These are phyloP conservation scores for Pseudogymnoascus pannorum DNA, from an alignment of 2,329 filamentous ascomycete species.

Conservation along the genomic window DNA sequence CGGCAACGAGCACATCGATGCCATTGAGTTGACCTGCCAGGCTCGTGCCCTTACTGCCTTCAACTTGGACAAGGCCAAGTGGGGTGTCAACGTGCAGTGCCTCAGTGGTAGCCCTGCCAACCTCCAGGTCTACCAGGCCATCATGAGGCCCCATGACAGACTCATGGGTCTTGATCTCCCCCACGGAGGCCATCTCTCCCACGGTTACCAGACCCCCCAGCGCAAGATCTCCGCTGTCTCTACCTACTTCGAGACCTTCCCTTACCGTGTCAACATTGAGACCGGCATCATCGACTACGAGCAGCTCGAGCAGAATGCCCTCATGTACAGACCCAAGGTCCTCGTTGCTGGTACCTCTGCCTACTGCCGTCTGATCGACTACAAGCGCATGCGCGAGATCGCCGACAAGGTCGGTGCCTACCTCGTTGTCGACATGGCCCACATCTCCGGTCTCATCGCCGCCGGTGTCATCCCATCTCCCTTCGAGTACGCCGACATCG, in stretches of 20 bases:
- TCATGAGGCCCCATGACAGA: slow-evolving; percentile 91
- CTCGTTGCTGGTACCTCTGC: slow-evolving; percentile 95
- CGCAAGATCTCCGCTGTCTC: slow-evolving; percentile 98
- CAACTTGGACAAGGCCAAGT: slow-evolving; percentile 76
- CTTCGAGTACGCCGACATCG: slow-evolving; percentile 87
- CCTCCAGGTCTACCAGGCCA: slow-evolving; percentile 94
- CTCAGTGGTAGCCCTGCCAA: slow-evolving; percentile 91
- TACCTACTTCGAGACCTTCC: slow-evolving; percentile 98
- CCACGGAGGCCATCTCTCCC: slow-evolving; percentile 90
- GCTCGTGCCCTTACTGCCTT: slow-evolving; percentile 87
- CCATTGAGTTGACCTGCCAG: slow-evolving; percentile 93
- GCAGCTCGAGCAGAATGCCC: slow-evolving; percentile 78
- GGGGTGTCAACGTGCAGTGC: slow-evolving; percentile 98
- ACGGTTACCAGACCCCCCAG: slow-evolving; percentile 94
- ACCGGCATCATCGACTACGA: slow-evolving; percentile 98
- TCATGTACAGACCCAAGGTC: slow-evolving; percentile 91
- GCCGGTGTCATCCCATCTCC: slow-evolving; percentile 89
- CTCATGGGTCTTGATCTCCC: slow-evolving; percentile 97
- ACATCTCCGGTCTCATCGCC: slow-evolving; percentile 93
- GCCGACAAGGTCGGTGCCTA: slow-evolving; percentile 91
- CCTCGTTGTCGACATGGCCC: slow-evolving; percentile 95
- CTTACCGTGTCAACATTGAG: slow-evolving; percentile 81
- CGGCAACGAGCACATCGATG: slow-evolving; percentile 97
- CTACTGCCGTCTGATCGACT: slow-evolving; percentile 97
- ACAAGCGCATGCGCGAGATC: slow-evolving; percentile 91